phyloP scores from a whole-genome alignment of 306 rosid species.

The Cucurbita maxima region DNA sequence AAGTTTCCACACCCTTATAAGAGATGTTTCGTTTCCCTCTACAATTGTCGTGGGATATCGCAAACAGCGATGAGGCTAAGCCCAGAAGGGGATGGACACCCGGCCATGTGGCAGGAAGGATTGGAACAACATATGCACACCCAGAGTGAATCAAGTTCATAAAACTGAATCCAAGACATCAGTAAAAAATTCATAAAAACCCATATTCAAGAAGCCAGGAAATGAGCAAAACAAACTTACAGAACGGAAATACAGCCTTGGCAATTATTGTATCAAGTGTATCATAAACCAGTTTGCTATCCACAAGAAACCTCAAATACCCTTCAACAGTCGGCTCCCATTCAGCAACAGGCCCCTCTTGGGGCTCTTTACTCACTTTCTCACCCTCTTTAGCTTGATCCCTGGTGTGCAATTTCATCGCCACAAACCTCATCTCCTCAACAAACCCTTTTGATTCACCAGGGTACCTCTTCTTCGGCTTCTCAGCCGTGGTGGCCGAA shows the following conservation, averaged over 20 bases:
- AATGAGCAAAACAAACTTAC: slow-evolving; percentile 26
- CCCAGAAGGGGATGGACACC: too few species aligned
- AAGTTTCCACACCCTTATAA: too few species aligned
- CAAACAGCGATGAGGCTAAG: too few species aligned
- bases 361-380: slow-evolving; percentile 57
- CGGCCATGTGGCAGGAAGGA: too few species aligned
- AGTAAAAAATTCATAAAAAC: neutral
- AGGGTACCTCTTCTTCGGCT: slow-evolving; percentile 55
- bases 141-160: neutral
- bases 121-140: neutral
- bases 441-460: slow-evolving; percentile 91
- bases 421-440: slow-evolving; percentile 99
- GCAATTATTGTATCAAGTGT: slow-evolving; percentile 58
- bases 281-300: slow-evolving; percentile 75
- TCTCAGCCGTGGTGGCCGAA: slow-evolving; percentile 64
- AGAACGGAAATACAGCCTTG: slow-evolving; percentile 47
- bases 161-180: neutral
- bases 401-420: slow-evolving; percentile 80
- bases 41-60: too few species aligned
- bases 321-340: slow-evolving; percentile 81
- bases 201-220: neutral
- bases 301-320: slow-evolving; percentile 72
- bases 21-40: too few species aligned
- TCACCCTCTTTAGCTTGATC: slow-evolving; percentile 95
- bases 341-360: slow-evolving; percentile 48